A percentile compares a stretch with the other conserved stretches of the same genome.
phyloP scores from a whole-genome alignment of 2,329 filamentous ascomycete species.

The Mollisiaceae sp. region DNA sequence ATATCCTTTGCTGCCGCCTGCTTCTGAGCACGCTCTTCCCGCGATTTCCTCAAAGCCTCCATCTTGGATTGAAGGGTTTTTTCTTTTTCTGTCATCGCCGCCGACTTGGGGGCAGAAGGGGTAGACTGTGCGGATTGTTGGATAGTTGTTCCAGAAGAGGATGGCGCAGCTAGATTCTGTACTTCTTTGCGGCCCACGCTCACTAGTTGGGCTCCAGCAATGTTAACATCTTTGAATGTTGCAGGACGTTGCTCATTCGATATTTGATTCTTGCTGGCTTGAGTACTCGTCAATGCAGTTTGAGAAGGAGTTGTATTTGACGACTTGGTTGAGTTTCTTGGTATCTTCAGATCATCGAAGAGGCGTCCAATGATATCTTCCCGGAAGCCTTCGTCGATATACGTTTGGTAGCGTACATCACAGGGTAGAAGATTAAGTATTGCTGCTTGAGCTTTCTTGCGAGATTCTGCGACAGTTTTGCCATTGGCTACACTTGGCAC shows the following conservation, averaged over 20 bases:
- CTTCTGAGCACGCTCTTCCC: slow-evolving; percentile 51
- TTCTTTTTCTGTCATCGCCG: slow-evolving; percentile 69
- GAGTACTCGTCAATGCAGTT: neutral
- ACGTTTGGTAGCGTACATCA: slow-evolving; percentile 75
- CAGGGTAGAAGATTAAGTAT: slow-evolving; percentile 68
- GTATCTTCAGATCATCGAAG: slow-evolving; percentile 71
- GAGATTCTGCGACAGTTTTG: slow-evolving; percentile 36
- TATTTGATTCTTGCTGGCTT: neutral
- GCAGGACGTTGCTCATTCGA: neutral
- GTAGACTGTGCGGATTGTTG: slow-evolving; percentile 9
- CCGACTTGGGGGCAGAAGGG: slow-evolving; percentile 27
- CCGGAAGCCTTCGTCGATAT: slow-evolving; percentile 76
- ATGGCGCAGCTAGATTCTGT: neutral
- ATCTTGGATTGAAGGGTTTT: slow-evolving; percentile 77
- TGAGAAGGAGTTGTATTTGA: neutral
- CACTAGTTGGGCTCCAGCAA: neutral
- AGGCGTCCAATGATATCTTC: slow-evolving; percentile 64
- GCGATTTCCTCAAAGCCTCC: slow-evolving; percentile 70
- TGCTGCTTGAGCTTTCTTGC: slow-evolving; percentile 67
- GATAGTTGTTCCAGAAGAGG: neutral
- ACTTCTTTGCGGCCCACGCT: neutral
- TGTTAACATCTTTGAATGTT: neutral
- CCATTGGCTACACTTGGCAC: slow-evolving; percentile 3
- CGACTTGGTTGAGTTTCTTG: slow-evolving; percentile 36
- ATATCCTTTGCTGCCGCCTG: slow-evolving; percentile 41